These are phyloP conservation scores for Mycena olivaceomarginata DNA, from an alignment of 768 basidiomycete genomes.

Conservation along the genomic window DNA sequence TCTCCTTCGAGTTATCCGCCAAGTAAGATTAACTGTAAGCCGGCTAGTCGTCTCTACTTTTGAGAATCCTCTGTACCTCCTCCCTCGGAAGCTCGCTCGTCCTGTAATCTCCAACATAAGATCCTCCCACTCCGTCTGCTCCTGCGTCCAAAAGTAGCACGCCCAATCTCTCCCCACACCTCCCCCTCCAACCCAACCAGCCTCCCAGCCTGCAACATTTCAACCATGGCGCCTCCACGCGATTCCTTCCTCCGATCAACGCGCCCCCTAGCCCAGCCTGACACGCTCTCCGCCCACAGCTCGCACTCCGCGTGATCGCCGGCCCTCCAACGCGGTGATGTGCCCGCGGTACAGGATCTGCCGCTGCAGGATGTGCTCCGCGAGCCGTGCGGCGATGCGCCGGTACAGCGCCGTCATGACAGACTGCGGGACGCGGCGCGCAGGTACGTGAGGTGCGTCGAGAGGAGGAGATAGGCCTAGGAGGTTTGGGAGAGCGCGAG, in stretches of 20 bases:
- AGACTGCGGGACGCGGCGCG: slow-evolving; percentile 72
- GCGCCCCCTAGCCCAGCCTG: slow-evolving; percentile 71
- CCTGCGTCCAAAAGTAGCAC: slow-evolving; percentile 66
- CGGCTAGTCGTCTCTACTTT: slow-evolving; percentile 59
- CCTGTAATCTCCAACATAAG: slow-evolving; percentile 69
- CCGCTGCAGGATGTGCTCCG: slow-evolving; percentile 89
- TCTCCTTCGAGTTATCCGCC: not conserved
- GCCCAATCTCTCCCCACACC: slow-evolving; percentile 67
- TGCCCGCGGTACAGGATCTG: slow-evolving; percentile 87
- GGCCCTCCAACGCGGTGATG: slow-evolving; percentile 77
- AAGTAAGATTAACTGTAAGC: not conserved
- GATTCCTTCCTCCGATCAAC: slow-evolving; percentile 66
- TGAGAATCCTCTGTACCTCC: slow-evolving; percentile 76
- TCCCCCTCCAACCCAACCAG: slow-evolving; percentile 78
- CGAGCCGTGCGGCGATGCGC: slow-evolving; percentile 79
- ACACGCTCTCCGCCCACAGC: slow-evolving; percentile 90
- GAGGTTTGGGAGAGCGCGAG: slow-evolving; percentile 82
- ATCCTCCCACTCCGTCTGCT: slow-evolving; percentile 75
- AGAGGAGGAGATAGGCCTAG: slow-evolving; percentile 87
- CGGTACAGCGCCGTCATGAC: slow-evolving; percentile 82
- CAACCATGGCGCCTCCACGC: slow-evolving; percentile 87
- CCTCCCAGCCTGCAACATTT: slow-evolving; percentile 81
- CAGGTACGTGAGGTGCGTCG: slow-evolving; percentile 85
- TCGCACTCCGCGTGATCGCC: slow-evolving; percentile 83
- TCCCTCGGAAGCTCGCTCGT: slow-evolving; percentile 77